Conservation (phyloP, 75 land plant species). For the Selaginella tamariscina region DNA sequence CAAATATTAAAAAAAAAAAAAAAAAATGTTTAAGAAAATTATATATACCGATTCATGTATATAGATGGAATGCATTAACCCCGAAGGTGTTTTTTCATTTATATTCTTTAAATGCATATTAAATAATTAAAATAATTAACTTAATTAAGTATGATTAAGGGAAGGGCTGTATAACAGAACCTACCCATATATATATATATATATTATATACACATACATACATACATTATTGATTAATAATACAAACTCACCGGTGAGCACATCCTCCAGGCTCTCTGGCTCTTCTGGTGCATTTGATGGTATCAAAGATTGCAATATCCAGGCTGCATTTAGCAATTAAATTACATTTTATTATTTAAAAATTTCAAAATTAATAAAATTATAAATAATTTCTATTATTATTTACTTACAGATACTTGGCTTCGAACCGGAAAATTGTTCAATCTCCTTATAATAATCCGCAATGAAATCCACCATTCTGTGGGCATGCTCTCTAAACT, state of each 20-base stretch:
- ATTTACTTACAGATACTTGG: slow-evolving; percentile 46
- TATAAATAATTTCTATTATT: neutral
- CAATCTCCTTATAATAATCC: slow-evolving; percentile 63
- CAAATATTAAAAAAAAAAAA: neutral
- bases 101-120: no score
- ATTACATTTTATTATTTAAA: neutral
- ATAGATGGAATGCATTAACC: no score
- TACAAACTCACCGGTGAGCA: slow-evolving; percentile 43
- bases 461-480: slow-evolving; percentile 76
- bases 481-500: slow-evolving; percentile 59
- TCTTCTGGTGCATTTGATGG: slow-evolving; percentile 58
- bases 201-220: no score
- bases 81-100: no score
- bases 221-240: no score
- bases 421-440: slow-evolving; percentile 66
- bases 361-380: neutral
- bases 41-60: neutral
- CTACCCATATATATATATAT: no score
- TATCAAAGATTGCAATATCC: slow-evolving; percentile 55
- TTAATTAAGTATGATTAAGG: no score
- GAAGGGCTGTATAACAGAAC: neutral
- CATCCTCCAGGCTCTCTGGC: slow-evolving; percentile 50
- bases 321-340: slow-evolving; percentile 40
- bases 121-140: no score
- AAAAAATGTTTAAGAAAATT: neutral